A percentile compares a stretch with the other conserved stretches of the same genome.
phyloP scores from a whole-genome alignment of 148 eudicot genomes.

The Rhododendron ferrugineum region DNA sequence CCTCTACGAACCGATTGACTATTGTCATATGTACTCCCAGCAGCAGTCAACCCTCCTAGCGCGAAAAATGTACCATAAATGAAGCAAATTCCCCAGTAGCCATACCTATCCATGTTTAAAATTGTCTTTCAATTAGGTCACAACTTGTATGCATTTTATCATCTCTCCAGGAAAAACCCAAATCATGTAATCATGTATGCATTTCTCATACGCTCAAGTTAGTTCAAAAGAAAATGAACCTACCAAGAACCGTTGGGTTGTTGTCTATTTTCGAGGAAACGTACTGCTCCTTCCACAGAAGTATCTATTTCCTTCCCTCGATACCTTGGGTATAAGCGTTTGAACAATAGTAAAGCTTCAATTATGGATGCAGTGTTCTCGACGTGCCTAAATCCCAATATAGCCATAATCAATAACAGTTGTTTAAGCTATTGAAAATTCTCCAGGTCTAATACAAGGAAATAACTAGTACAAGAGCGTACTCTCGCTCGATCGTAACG shows the following conservation, averaged over 20 bases:
- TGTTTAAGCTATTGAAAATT: too few species aligned
- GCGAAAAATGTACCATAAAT: slow-evolving; percentile 29
- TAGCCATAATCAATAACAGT: not conserved
- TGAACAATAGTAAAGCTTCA: slow-evolving; percentile 27
- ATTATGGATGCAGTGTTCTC: slow-evolving; percentile 33
- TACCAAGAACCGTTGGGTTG: slow-evolving; percentile 34
- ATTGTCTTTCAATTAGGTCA: not conserved
- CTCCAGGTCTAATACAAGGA: too few species aligned
- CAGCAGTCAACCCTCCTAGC: slow-evolving; percentile 23
- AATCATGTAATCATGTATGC: not conserved
- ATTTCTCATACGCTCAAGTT: too few species aligned
- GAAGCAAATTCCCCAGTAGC: slow-evolving; percentile 39
- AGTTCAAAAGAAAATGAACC: slow-evolving; percentile 6
- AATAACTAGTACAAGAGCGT: not conserved
- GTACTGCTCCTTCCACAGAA: slow-evolving; percentile 18
- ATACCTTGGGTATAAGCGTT: slow-evolving; percentile 21
- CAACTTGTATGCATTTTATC: not conserved
- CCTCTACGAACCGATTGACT: slow-evolving; percentile 27
- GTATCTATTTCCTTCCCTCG: slow-evolving; percentile 24
- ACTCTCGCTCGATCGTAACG: slow-evolving; percentile 32
- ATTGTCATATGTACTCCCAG: slow-evolving; percentile 26
- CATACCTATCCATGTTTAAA: slow-evolving; percentile 22
- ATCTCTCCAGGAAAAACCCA: not conserved
- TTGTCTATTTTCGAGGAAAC: slow-evolving; percentile 24
- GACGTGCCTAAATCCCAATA: slow-evolving; percentile 21